Evolutionary conservation across 441 rosid species (phyloP).

Genomic region (Euphorbia schlechtendalii): DNA sequence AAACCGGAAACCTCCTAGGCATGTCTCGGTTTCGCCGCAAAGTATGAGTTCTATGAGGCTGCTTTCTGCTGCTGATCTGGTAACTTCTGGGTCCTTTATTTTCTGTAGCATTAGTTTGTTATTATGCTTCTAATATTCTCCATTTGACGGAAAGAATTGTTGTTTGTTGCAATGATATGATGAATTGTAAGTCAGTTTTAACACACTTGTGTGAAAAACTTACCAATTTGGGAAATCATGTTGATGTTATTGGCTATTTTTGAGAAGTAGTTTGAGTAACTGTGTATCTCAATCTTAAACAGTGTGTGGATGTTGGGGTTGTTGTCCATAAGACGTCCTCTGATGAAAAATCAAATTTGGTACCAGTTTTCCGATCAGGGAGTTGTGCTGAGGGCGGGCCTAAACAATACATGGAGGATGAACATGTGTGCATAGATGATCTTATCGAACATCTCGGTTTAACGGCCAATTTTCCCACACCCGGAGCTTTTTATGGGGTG

Average conservation of each 20-base stretch:
- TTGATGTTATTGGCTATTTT: neutral
- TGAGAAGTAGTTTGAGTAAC: constrained; percentile 7
- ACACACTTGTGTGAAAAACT: neutral
- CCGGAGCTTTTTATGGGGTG: constrained; percentile 93
- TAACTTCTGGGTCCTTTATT: too few relatives aligned
- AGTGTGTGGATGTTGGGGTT: constrained; percentile 64
- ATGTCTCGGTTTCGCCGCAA: constrained; percentile 41
- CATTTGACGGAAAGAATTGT: neutral
- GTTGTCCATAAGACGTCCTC: constrained; percentile 42
- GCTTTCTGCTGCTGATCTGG: constrained; percentile 49
- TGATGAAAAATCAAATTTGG: constrained; percentile 49
- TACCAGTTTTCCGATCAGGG: constrained; percentile 72
- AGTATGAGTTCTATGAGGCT: constrained; percentile 41
- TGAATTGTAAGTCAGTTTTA: neutral
- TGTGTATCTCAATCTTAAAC: constrained; percentile 19
- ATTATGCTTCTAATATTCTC: neutral
- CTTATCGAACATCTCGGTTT: constrained; percentile 54
- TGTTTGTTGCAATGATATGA: neutral
- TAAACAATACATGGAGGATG: constrained; percentile 88
- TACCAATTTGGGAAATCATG: too few relatives aligned
- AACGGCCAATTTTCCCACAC: constrained; percentile 39
- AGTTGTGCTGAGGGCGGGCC: constrained; percentile 93
- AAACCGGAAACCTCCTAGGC: constrained; percentile 77
- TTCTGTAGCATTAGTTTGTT: too few relatives aligned
- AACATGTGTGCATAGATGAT: constrained; percentile 79